Evolutionary conservation across 306 rosid genomes (phyloP).

Genomic region (Cajanus cajan): DNA sequence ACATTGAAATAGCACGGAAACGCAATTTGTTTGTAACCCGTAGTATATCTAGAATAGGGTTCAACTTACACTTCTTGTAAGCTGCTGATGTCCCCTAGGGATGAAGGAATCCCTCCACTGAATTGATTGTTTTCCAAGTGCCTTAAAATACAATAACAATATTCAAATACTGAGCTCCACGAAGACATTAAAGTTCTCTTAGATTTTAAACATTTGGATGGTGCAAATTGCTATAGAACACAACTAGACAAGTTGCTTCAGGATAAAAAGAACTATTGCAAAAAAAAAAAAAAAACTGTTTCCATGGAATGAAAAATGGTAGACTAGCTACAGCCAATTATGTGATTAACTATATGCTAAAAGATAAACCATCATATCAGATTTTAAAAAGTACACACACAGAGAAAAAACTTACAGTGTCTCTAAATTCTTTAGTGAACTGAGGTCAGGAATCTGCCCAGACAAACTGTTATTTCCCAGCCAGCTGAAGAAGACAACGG

Average conservation of each 20-base stretch:
- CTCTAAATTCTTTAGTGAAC: slow-evolving; percentile 59
- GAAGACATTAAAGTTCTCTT: slow-evolving; percentile 17
- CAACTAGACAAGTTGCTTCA: slow-evolving; percentile 5
- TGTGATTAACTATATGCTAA: slow-evolving; percentile 2
- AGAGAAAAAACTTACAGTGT: slow-evolving; percentile 63
- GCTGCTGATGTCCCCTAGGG: slow-evolving; percentile 59
- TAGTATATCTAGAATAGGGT: not conserved
- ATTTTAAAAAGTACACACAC: not conserved
- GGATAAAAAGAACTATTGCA: not conserved
- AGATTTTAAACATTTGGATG: slow-evolving; percentile 27
- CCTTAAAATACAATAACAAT: slow-evolving; percentile 43
- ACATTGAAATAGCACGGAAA: slow-evolving; percentile 2
- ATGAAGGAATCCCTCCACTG: slow-evolving; percentile 73
- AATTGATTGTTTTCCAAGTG: slow-evolving; percentile 83
- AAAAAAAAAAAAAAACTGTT: not conserved
- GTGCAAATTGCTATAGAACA: slow-evolving; percentile 14
- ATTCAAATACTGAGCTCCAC: slow-evolving; percentile 9
- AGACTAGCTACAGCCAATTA: not conserved
- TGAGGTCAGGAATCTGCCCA: slow-evolving; percentile 79
- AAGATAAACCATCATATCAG: slow-evolving; percentile 3
- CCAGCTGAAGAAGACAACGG: slow-evolving; percentile 53
- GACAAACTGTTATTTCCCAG: slow-evolving; percentile 79
- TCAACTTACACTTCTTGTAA: slow-evolving; percentile 80
- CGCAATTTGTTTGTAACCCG: not conserved
- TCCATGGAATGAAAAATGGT: slow-evolving; percentile 20